Evolutionary conservation across 176 grass and related monocot genomes (phyloP).

Genomic region (Metroxylon sagu): DNA sequence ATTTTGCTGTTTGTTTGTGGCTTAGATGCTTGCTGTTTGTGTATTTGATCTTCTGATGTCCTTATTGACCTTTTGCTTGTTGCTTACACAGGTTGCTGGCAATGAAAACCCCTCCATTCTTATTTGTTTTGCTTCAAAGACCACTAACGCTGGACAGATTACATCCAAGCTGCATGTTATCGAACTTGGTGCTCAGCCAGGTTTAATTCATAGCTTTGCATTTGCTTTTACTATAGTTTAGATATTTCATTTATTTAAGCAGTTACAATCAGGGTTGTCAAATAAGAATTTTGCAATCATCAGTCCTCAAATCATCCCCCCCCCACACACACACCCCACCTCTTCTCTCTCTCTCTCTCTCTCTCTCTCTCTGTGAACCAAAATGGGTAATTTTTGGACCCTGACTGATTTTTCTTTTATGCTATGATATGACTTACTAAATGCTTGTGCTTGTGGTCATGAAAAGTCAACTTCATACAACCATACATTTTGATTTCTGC

Average conservation of each 20-base stretch:
- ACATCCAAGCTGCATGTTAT: slow-evolving; percentile 93
- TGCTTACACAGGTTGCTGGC: slow-evolving; percentile 52
- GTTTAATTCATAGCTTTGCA: slow-evolving; percentile 5
- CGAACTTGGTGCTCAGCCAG: slow-evolving; percentile 93
- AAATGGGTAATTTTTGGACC: too few relatives aligned
- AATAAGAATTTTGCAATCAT: too few relatives aligned
- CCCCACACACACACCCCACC: too few relatives aligned
- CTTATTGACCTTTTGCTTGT: slow-evolving; percentile 1
- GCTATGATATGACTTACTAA: too few relatives aligned
- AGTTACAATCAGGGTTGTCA: too few relatives aligned
- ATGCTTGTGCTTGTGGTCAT: too few relatives aligned
- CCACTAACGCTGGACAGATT: slow-evolving; percentile 77
- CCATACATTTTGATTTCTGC: too few relatives aligned
- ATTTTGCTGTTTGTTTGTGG: slow-evolving; percentile 1
- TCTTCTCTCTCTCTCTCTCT: too few relatives aligned
- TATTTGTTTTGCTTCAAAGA: slow-evolving; percentile 90
- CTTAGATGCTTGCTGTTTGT: slow-evolving; percentile 2
- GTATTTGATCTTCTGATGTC: slow-evolving; percentile 3
- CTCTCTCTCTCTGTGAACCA: too few relatives aligned
- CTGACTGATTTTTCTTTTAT: too few relatives aligned
- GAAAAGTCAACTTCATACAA: too few relatives aligned
- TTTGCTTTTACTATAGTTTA: slow-evolving; percentile 4
- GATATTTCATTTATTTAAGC: background rate
- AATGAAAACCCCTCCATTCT: slow-evolving; percentile 89
- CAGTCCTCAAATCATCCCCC: too few relatives aligned